These are phyloP conservation scores for Eucalyptus grandis DNA, from an alignment of 345 rosid genomes.

Conservation along the genomic window DNA sequence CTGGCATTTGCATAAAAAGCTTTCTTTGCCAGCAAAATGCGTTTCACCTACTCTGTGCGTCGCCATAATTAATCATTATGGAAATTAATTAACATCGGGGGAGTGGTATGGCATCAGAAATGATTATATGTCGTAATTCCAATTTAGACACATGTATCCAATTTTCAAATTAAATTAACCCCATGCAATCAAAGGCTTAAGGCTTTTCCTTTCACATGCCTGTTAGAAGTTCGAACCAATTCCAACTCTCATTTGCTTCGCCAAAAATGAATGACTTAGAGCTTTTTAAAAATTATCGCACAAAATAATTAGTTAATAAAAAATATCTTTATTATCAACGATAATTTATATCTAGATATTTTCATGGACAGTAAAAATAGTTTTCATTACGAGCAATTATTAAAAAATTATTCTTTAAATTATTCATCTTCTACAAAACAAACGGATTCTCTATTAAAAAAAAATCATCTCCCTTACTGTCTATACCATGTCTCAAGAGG, in stretches of 20 bases:
- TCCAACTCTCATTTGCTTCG: not conserved
- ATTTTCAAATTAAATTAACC: not conserved
- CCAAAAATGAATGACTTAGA: not conserved
- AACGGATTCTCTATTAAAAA: not conserved
- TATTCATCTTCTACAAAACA: no score
- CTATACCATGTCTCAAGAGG: not conserved
- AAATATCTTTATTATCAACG: not conserved
- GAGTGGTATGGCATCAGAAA: not conserved
- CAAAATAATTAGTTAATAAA: not conserved
- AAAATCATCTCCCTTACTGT: rapidly evolving
- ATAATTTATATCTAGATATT: not conserved
- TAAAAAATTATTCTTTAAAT: no score
- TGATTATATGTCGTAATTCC: not conserved
- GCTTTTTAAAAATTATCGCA: not conserved
- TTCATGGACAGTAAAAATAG: rapidly evolving
- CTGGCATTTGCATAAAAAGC: not conserved
- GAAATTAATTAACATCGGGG: not conserved
- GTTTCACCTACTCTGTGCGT: not conserved
- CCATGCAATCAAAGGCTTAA: not conserved
- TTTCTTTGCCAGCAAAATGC: not conserved
- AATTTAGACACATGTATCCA: not conserved
- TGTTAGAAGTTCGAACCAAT: not conserved
- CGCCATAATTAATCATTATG: not conserved
- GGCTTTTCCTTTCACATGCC: not conserved
- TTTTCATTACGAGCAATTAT: no score